Percentiles rank a stretch among this genome's conserved stretches.
These are phyloP conservation scores for Stephania cephalantha DNA, from an alignment of 164 flowering plant genomes.

Conservation along the genomic window DNA sequence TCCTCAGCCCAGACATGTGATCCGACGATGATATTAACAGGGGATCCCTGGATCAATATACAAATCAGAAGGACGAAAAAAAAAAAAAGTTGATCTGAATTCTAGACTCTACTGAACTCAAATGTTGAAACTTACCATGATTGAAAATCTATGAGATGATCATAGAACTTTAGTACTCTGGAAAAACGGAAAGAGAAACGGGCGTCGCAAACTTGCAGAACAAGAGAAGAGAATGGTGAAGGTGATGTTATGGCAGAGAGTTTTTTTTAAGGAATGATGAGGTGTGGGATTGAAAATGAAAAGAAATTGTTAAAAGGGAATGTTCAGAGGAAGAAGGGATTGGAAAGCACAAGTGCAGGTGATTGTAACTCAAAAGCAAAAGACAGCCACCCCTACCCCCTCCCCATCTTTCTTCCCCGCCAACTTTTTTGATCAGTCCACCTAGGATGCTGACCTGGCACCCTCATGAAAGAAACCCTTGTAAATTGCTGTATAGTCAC, in stretches of 20 bases:
- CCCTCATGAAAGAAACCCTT: neutral
- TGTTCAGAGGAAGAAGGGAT: conserved; percentile 17
- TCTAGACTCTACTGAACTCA: neutral
- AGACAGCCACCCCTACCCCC: conserved; percentile 18
- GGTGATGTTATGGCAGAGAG: conserved; percentile 6
- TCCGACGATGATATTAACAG: conserved; percentile 67
- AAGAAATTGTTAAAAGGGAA: conserved; percentile 23
- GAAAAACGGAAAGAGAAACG: conserved; percentile 2
- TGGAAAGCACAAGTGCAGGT: conserved; percentile 37
- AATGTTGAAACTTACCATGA: conserved; percentile 31
- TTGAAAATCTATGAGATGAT: conserved; percentile 20
- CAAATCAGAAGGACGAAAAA: conserved; percentile 8
- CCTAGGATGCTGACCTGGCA: conserved; percentile 48
- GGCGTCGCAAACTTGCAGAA: neutral
- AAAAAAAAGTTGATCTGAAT: neutral
- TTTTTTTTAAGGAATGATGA: conserved; percentile 17
- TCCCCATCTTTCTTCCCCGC: conserved; percentile 19
- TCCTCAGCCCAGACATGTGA: conserved; percentile 84
- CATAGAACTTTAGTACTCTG: conserved; percentile 26
- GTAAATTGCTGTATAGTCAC: neutral
- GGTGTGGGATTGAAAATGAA: conserved; percentile 19
- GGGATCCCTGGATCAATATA: conserved; percentile 54
- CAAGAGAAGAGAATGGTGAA: neutral
- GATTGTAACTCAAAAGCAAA: conserved; percentile 40
- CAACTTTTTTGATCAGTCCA: conserved; percentile 33